Percentiles rank a stretch among this genome's conserved stretches.
Conservation (phyloP, 2,329 filamentous ascomycete genomes). For the Leptodontidium sp. region DNA sequence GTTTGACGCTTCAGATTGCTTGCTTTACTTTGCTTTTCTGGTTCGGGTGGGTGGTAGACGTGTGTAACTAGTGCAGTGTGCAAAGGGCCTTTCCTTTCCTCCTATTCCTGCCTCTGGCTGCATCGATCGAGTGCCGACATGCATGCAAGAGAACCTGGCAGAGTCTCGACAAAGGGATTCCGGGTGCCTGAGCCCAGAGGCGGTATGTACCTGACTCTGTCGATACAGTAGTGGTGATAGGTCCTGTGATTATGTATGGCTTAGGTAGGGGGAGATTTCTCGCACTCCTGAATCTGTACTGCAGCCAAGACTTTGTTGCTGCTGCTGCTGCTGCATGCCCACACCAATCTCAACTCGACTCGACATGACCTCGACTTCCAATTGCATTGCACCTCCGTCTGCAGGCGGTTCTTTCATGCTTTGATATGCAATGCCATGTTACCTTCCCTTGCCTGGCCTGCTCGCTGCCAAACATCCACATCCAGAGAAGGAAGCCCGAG, state of each 20-base stretch:
- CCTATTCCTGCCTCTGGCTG: constrained; percentile 7
- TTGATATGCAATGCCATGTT: neutral
- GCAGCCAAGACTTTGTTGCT: constrained; percentile 5
- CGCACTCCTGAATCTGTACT: constrained; percentile 13
- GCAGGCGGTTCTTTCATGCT: constrained; percentile 4
- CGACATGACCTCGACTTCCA: too few species aligned
- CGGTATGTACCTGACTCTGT: neutral
- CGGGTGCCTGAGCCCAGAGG: constrained; percentile 4
- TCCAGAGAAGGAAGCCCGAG: neutral
- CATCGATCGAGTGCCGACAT: constrained; percentile 15
- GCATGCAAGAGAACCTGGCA: neutral
- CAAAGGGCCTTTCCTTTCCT: neutral
- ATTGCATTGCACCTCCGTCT: neutral
- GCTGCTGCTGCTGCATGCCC: too few species aligned
- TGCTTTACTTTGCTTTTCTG: neutral
- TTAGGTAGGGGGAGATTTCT: neutral
- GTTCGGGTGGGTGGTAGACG: neutral
- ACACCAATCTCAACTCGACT: too few species aligned
- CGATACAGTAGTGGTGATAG: too few species aligned
- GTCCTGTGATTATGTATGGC: neutral
- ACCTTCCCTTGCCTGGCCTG: neutral
- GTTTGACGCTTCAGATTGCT: neutral
- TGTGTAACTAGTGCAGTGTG: constrained; percentile 16
- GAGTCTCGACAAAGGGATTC: neutral
- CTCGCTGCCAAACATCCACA: neutral